Evolutionary conservation across 306 rosid genomes (phyloP).

Genomic region (Glycine soja): DNA sequence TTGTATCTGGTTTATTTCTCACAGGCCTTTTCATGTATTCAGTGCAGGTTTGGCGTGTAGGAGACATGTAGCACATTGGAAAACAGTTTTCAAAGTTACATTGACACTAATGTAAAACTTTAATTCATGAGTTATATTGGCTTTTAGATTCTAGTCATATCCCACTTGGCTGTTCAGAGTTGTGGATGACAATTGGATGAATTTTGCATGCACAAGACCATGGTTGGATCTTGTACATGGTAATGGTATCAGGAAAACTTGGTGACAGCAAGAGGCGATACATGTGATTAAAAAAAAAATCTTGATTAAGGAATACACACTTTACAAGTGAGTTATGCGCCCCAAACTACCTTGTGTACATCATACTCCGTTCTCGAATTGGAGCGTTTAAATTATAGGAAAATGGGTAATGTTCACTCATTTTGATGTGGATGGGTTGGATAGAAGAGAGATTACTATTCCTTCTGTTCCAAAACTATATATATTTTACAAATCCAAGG

Average conservation of each 20-base stretch:
- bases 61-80: slow-evolving; percentile 20
- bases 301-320: background rate
- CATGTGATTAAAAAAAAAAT: background rate
- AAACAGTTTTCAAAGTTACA: slow-evolving; percentile 24
- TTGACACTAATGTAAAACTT: slow-evolving; percentile 29
- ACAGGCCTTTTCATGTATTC: slow-evolving; percentile 17
- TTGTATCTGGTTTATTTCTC: slow-evolving; percentile 4
- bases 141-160: slow-evolving; percentile 8
- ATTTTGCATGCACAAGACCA: slow-evolving; percentile 19
- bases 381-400: background rate
- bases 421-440: no score
- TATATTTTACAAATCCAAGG: no score
- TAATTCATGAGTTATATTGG: slow-evolving; percentile 1
- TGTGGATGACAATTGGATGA: slow-evolving; percentile 34
- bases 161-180: slow-evolving; percentile 31
- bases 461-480: no score
- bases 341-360: background rate
- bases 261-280: background rate
- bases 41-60: slow-evolving; percentile 49
- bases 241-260: slow-evolving; percentile 14
- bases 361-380: background rate
- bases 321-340: background rate
- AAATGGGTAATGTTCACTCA: no score
- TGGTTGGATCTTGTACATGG: slow-evolving; percentile 20
- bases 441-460: no score